phyloP scores from a whole-genome alignment of 2,329 filamentous ascomycete species.

The Lecanicillium sp. region DNA sequence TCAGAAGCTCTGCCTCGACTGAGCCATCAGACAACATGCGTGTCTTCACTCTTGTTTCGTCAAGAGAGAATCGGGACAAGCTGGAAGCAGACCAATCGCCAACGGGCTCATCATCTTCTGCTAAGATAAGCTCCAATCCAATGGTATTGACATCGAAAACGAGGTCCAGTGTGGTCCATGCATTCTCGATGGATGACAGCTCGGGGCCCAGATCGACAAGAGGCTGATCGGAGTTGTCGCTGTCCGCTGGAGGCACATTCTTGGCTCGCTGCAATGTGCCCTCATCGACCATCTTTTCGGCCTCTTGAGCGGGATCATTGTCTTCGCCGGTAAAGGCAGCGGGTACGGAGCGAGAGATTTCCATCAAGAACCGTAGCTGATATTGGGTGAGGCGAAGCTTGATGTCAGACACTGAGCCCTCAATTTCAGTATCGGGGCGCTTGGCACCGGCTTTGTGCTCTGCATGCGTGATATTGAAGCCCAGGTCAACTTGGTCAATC shows the following conservation, averaged over 20 bases:
- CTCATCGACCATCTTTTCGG: constrained; percentile 65
- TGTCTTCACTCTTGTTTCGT: constrained; percentile 86
- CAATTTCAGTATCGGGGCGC: constrained; percentile 84
- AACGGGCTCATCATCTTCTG: constrained; percentile 69
- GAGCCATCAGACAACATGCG: constrained; percentile 89
- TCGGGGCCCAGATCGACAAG: constrained; percentile 61
- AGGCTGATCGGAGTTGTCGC: constrained; percentile 32
- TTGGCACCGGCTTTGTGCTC: constrained; percentile 74
- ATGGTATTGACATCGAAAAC: constrained; percentile 85
- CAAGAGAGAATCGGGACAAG: constrained; percentile 87
- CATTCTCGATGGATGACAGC: constrained; percentile 59
- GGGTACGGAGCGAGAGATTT: constrained; percentile 81
- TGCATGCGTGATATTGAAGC: constrained; percentile 85
- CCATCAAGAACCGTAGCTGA: constrained; percentile 83
- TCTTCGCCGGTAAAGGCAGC: constrained; percentile 67
- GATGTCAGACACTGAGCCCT: constrained; percentile 87
- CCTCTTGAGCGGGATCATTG: constrained; percentile 68
- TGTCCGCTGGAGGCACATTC: constrained; percentile 26
- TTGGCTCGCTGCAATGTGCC: constrained; percentile 43
- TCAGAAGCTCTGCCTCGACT: constrained; percentile 85
- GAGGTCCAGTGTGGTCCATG: constrained; percentile 90
- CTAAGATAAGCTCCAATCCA: constrained; percentile 79
- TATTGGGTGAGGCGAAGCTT: constrained; percentile 85
- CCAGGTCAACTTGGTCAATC: constrained; percentile 93
- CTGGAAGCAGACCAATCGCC: constrained; percentile 72